Evolutionary conservation across 805 yeast genomes (phyloP), one percentile per base, ranked within the genome.

Genomic region (Candida dajiaensis): DNA sequence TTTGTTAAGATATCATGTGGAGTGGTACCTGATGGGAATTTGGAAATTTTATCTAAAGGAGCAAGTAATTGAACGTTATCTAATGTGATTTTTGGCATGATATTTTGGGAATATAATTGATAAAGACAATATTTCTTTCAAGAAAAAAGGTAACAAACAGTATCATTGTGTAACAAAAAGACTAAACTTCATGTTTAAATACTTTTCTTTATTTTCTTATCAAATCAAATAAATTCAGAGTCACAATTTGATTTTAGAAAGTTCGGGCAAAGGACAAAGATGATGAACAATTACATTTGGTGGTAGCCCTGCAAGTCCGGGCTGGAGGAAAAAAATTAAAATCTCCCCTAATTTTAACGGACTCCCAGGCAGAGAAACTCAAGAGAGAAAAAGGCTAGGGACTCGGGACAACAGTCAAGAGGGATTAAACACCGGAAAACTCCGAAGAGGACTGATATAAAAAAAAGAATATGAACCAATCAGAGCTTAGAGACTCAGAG

Each of bases 1-100:
- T 61, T 65, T 28, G 74, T 68, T 38, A 72, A 49, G 38, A 72
- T 64, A 48, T 64, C 67, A 12, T 64, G 61, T 12, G 62, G 64
- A 0, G 74, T 62, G 2, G 76, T 71, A n/a, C 55, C 63, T 13
- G 73, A 67, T 29, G 69, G 70, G 52, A 59, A 66, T 18, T 52
- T 50, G 5, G 73, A 58, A 12, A 50, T 42, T 20, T 53, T 26
- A 19, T 62, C 61, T 40, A 70, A 48, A 25, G 67, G 65, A 3
- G 67, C 74, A 20, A 60, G 44, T 4, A 71, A 49, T 46, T 65
- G 48, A 25, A 71, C 75, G 53, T 65, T 64, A 10, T 62, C 59
- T 40, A 69, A 50, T 15, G 61, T 47, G 26, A 54, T 44, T 15
- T 42, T 44, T 16, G 55, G 56, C 62, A 58, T 58, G 29, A 31